Percentiles rank a stretch among this genome's conserved stretches.
phyloP scores from a whole-genome alignment of 148 eudicot species.

The Heliamphora exappendiculata region DNA sequence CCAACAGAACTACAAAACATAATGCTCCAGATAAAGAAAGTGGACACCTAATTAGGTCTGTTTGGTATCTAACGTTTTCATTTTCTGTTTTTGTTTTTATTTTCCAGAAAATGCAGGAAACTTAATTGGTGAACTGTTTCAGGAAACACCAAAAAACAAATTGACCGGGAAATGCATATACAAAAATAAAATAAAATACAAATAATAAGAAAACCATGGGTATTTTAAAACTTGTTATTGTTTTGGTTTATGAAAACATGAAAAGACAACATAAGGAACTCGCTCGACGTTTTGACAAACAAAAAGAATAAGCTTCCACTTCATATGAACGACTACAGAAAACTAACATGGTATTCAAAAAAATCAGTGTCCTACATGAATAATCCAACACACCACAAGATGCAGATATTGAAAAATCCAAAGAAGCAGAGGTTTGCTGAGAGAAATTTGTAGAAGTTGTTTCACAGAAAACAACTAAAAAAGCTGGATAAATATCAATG shows the following conservation, averaged over 20 bases:
- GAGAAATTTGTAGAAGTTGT: neutral
- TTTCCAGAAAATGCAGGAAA: no score
- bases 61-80: no score
- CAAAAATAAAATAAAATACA: no score
- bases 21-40: neutral
- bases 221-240: no score
- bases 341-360: neutral
- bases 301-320: neutral
- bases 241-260: no score
- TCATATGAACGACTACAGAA: neutral
- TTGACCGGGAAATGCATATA: no score
- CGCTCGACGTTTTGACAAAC: neutral
- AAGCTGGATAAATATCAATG: neutral
- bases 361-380: neutral
- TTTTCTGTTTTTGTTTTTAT: no score
- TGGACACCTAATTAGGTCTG: neutral
- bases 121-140: no score
- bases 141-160: no score
- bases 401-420: neutral
- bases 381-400: neutral
- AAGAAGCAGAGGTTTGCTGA: neutral
- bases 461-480: neutral
- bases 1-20: neutral
- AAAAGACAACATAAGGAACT: no score
- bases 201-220: no score